A percentile compares a stretch with the other conserved stretches of the same genome.
Evolutionary conservation across 2,329 filamentous ascomycete species (phyloP).

Genomic region (Metarhizium album): DNA sequence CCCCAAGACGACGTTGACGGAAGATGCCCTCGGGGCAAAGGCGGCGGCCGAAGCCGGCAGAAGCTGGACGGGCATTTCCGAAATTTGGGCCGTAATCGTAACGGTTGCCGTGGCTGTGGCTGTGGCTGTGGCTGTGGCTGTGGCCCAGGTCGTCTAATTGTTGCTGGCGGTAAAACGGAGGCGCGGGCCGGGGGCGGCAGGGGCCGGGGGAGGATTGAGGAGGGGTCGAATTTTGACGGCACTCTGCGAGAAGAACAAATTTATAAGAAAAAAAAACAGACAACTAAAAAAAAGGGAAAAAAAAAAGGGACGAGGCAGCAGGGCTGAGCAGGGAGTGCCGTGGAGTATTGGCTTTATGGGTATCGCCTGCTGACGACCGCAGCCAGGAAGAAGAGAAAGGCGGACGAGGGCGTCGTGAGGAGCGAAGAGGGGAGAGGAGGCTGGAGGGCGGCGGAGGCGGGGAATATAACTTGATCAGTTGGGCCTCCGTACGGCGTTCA

Average conservation of each 20-base stretch:
- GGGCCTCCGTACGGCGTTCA: too few species aligned
- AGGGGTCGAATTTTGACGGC: neutral
- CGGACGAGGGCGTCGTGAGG: constrained; percentile 48
- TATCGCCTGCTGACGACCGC: constrained; percentile 49
- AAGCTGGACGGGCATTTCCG: constrained; percentile 77
- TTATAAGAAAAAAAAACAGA: constrained; percentile 29
- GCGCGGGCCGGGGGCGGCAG: neutral
- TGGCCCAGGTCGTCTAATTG: neutral
- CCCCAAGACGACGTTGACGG: constrained; percentile 87
- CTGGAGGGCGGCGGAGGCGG: constrained; percentile 33
- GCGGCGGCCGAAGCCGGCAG: constrained; percentile 91
- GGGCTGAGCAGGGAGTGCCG: constrained; percentile 36
- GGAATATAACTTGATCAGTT: neutral
- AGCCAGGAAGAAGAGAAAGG: constrained; percentile 46
- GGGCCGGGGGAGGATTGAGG: neutral
- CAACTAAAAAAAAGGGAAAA: constrained; percentile 30
- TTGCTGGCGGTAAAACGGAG: neutral
- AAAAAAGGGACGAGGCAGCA: constrained; percentile 37
- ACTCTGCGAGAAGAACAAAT: neutral
- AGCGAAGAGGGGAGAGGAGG: constrained; percentile 34
- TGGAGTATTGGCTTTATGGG: constrained; percentile 8
- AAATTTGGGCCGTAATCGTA: neutral
- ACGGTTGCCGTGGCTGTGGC: neutral
- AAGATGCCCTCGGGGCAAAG: constrained; percentile 81
- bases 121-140: neutral